Evolutionary conservation across 2,329 filamentous ascomycete genomes (phyloP), one percentile per base, ranked within the genome.

Genomic region (Trichocomaceae sp.): DNA sequence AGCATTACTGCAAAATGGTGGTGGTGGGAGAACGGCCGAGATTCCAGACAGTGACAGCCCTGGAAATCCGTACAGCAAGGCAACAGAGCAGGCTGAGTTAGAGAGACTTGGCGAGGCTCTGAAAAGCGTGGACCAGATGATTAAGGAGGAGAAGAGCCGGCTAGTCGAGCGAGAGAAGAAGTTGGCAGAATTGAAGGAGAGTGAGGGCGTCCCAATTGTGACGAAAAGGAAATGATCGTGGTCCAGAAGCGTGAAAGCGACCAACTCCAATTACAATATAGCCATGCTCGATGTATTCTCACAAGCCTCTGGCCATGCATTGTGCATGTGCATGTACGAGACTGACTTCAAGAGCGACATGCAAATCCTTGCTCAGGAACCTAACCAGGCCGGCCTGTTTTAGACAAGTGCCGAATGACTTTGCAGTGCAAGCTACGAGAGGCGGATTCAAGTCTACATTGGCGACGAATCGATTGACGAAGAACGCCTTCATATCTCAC

Each of bases 51-150:
- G 75, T 47, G 86, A 82, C 64, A 78, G 82, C 8, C 82, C 84
- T 2, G 84, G 80, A 33, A 85, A 85, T 66, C 85, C 83, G n/a
- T 91, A 88, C 67, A 88, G 85, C 69, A 78, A 79, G 56, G 83
- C 87, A 73, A 85, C 83, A 47, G 87, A 88, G 73, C 77, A 76
- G 59, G 84, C 84, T 57, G 87, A 87, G 54, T 75, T 84, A 65
- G 77, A 78, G 54, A 81, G 84, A 65, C 81, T 88, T 42, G 77
- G 81, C 54, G 78, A 81, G 54, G 82, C 86, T 67, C 76, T 78
- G 49, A 77, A 77, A 66, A 79, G 75, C 64, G 78, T 85, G 59
- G 79, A 81, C 61, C 79, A 76, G 59, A 78, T 82, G 71, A 77
- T 86, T 56, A 83, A 82, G 69, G 75, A 79, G 52, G 86, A 87